These are phyloP conservation scores for Lentinus tigrinus DNA, from an alignment of 768 basidiomycete genomes.

Conservation along the genomic window DNA sequence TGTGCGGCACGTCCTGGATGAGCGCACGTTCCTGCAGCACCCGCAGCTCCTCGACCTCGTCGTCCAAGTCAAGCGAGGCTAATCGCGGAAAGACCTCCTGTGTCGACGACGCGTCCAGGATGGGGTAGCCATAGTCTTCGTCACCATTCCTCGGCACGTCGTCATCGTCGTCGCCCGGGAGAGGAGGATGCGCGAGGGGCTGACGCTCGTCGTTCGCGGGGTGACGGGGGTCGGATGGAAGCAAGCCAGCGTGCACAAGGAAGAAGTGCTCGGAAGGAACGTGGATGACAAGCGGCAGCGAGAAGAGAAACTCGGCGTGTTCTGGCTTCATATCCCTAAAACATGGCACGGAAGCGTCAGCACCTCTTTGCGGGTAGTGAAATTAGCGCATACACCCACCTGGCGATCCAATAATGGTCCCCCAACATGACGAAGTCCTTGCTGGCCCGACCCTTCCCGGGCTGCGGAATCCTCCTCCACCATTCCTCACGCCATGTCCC, in stretches of 20 bases:
- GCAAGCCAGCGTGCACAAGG: slow-evolving; percentile 82
- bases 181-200: slow-evolving; percentile 68
- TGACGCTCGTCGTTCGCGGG: slow-evolving; percentile 52
- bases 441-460: slow-evolving; percentile 26
- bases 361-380: slow-evolving; percentile 3
- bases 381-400: slow-evolving; percentile 32
- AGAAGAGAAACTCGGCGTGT: slow-evolving; percentile 70
- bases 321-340: slow-evolving; percentile 51
- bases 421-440: slow-evolving; percentile 71
- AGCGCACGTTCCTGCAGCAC: slow-evolving; percentile 65
- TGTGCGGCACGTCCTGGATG: slow-evolving; percentile 71
- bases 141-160: background rate
- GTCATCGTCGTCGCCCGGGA: slow-evolving; percentile 22
- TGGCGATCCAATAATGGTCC: slow-evolving; percentile 78
- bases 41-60: slow-evolving; percentile 38
- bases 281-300: slow-evolving; percentile 75
- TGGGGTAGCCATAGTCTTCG: slow-evolving; percentile 10
- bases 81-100: slow-evolving; percentile 3
- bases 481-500: slow-evolving; percentile 31
- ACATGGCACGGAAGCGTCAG: background rate
- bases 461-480: slow-evolving; percentile 30
- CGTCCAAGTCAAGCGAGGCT: background rate
- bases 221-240: slow-evolving; percentile 67
- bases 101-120: background rate
- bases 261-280: slow-evolving; percentile 72